Base-by-base conservation (phyloP, 2,329 filamentous ascomycete species). In the Beauveria sp. region DNA sequence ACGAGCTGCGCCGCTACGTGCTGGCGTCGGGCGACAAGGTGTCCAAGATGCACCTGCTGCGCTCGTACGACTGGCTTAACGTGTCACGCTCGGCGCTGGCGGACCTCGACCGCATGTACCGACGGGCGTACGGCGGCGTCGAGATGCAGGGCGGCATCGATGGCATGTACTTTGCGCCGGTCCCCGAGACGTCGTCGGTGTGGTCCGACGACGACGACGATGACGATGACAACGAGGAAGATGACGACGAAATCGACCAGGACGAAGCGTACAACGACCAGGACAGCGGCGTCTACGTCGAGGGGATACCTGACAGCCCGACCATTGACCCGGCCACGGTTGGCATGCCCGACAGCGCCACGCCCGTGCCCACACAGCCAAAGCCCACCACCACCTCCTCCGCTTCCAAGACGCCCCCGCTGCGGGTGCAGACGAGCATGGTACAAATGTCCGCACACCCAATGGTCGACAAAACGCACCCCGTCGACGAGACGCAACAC, bases 1-100 rank as follows among this genome's bases (percentile, higher is more conserved):
- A 87, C 69, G 84, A 86, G 68, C 76, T 88, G 43, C 79, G 84
- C 3, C 78, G 84, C 5, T 78, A 84, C 26, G 79, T 87, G 18
- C 76, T 88, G 14, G 77, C 81, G 18, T 80, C 77, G 62, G 77
- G 79, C 24, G 78, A 72, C 9, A 76, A 77, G n/a, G 71, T 87
- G 10, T 72, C 74, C 2, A 80, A 80, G 62, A 74, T 77, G 5
- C 77, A 82, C 55, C 73, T 88, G 20, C 70, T 82, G 53, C 74
- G 79, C 12, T 80, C 77, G 2, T 88, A 86, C 63, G 78, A 80
- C 63, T 84, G 82, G 78, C 73, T 86, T n/a, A 76, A 77, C 18
- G 75, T 85, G 44, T 76, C 75, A 37, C 75, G 79, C 18, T 67
- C 71, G 2, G 81, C 83, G 2, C 69, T 87, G 10, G 66, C 69